Base-by-base conservation (phyloP, 2,329 filamentous ascomycete species). In the Diplodia scrobiculata region DNA sequence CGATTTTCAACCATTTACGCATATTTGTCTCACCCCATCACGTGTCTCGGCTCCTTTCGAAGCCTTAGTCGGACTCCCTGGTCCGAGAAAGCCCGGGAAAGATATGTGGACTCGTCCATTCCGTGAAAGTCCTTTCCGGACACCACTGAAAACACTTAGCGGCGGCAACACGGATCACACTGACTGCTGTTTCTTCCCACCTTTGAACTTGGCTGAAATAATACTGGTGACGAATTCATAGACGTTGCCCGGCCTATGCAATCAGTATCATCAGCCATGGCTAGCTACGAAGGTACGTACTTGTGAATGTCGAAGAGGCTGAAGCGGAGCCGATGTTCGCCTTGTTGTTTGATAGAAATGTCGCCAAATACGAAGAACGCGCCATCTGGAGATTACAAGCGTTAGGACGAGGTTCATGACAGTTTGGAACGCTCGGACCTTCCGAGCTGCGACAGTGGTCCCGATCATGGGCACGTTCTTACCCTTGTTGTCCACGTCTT, bases 301-400 rank as follows among this genome's bases (percentile, higher is more conserved):
- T 84, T 86, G 71, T 80, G 82, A 79, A 91, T 86, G 75, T 93
- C 90, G 76, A 89, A 93, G 14, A 96, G 82, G 58, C 86, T 89
- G 74, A 97, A 96, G 65, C 87, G 85, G 47, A 97, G 83, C 41
- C 88, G 84, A 74, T 88, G 94, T 21, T 81, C 83, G 34, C 92
- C 92, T 71, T 90, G 86, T 27, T 87, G 82, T 73, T 89, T 89
- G 68, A 94, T 87, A 0, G 91, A 95, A 25, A 97, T 82, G 76
- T 97, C 92, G 5, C 90, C 90, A 77, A 96, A 96, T n/a, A 96
- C 89, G 73, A 96, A 96, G 79, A 92, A 96, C 0, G 89, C 91
- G 11, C 90, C 90, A 76, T 95, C 91, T 80, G 67, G 67, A n/a
- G 2, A 7, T 25, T 7, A 14, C 68, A 52, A 10, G 47, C 10